These are phyloP conservation scores for Pharus latifolius DNA, from an alignment of 176 grass and related monocot genomes.

Conservation along the genomic window DNA sequence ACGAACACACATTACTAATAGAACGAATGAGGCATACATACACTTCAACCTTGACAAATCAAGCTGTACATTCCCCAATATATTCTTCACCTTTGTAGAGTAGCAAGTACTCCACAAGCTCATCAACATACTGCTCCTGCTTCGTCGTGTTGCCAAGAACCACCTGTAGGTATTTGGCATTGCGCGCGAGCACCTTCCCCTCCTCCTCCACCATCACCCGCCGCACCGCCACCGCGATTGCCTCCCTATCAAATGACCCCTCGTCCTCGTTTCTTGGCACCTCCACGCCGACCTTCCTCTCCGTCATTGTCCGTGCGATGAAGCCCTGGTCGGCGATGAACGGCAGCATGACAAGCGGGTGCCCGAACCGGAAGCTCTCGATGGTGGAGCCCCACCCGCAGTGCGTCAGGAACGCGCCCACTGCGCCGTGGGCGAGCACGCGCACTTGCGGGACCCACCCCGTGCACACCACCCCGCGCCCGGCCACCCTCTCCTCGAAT, in stretches of 20 bases:
- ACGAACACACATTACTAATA: too few species aligned
- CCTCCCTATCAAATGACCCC: constrained; percentile 8
- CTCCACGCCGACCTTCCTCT: constrained; percentile 4
- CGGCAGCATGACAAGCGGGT: constrained; percentile 19
- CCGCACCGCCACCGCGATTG: not conserved
- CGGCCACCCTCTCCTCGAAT: not conserved
- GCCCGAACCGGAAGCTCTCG: constrained; percentile 11
- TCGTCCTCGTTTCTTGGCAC: constrained; percentile 11
- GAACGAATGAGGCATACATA: too few species aligned
- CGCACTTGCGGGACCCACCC: constrained; percentile 18
- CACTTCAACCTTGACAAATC: too few species aligned
- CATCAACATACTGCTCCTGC: constrained; percentile 14
- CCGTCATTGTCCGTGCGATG: not conserved
- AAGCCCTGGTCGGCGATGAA: constrained; percentile 6
- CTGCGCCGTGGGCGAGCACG: not conserved
- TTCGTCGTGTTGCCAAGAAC: not conserved
- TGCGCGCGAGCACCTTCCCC: not conserved
- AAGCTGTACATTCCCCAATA: too few species aligned
- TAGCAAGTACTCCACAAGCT: constrained; percentile 5
- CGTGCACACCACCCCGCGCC: not conserved
- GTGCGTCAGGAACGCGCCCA: constrained; percentile 20
- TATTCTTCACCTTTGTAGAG: too few species aligned
- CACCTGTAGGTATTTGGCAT: not conserved
- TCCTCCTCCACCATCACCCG: constrained; percentile 21
- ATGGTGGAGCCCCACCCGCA: constrained; percentile 20